phyloP scores from a whole-genome alignment of 768 basidiomycete species.

The Leccinum broughii region DNA sequence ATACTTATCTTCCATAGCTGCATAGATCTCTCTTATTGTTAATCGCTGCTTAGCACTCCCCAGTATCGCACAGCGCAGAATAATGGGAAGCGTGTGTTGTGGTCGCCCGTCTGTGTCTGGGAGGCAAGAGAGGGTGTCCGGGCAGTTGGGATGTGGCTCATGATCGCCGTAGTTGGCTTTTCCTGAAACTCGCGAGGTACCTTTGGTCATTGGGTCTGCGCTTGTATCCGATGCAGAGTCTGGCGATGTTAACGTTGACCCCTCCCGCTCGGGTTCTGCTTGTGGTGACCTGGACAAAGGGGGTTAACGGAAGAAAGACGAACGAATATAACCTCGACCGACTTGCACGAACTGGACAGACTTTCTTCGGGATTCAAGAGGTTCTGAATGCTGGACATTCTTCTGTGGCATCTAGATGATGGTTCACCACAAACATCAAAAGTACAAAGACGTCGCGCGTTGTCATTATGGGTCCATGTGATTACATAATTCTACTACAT shows the following conservation, averaged over 20 bases:
- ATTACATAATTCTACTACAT: conserved; percentile 32
- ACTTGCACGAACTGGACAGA: conserved; percentile 44
- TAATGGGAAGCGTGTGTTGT: conserved; percentile 83
- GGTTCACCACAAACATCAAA: conserved; percentile 12
- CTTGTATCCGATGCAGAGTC: conserved; percentile 37
- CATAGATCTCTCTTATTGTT: conserved; percentile 84
- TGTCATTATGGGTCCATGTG: conserved; percentile 36
- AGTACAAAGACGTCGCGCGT: conserved; percentile 7
- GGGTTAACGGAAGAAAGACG: conserved; percentile 17
- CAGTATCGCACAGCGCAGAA: conserved; percentile 80
- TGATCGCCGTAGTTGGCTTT: conserved; percentile 43
- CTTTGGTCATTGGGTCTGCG: conserved; percentile 28
- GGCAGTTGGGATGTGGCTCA: conserved; percentile 72
- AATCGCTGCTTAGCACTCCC: conserved; percentile 73
- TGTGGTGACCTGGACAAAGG: conserved; percentile 31
- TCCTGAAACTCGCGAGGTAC: conserved; percentile 20
- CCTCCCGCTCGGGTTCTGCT: conserved; percentile 27
- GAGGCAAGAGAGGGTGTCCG: conserved; percentile 73
- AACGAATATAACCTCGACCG: conserved; percentile 21
- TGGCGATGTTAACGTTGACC: conserved; percentile 33
- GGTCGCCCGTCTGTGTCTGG: conserved; percentile 78
- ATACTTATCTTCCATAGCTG: conserved; percentile 85
- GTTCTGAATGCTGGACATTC: conserved; percentile 57
- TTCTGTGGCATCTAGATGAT: conserved; percentile 24
- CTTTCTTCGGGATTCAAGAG: conserved; percentile 56